Evolutionary conservation across 2,329 filamentous ascomycete genomes (phyloP), one percentile per base, ranked within the genome.

Genomic region (Leptographium lundbergii): DNA sequence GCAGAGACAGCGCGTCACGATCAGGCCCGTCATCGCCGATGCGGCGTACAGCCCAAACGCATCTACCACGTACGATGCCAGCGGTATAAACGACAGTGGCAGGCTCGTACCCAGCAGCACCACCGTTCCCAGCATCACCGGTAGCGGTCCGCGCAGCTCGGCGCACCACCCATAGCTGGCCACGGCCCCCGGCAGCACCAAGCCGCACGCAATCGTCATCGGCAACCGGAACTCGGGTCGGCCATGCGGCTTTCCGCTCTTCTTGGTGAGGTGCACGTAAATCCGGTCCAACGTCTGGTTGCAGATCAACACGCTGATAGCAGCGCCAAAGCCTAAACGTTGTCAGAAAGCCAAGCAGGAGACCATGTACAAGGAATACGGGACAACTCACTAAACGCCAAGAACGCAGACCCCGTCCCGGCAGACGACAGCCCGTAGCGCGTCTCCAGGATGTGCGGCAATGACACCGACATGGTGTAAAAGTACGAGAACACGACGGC

Each of bases 1-100:
- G 68, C 77, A 74, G 0, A 85, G 68, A 60, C 79, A 82, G 45
- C 80, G 71, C 1, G 73, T 73, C 1, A 83, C 77, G 59, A 84
- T 80, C 6, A 82, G 65, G 0, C 77, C 79, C 0, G 80, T 82
- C 71, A 82, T 74, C 1, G 80, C 80, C 13, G 78, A 81, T 0
- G 81, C 81, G 1, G 79, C 76, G 64, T 80, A 82, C 6, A 79
- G 60, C 0, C 79, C 78, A 60, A 77, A 81, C 0, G 80, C 78
- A 61, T 84, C 81, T 2, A 83, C 80, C 0, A 82, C 73, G 62
- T 82, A 84, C 0, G 79, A 74, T 59, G 75, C 76, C 2, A 82
- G 59, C 0, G 81, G 79, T 24, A 84, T 66, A 54, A 76, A 70
- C 4, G 71, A 71, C 2, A 82, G 66, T 55, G 78, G 69, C 2